phyloP scores from a whole-genome alignment of 148 eudicot species.

The Fagopyrum homotropicum region DNA sequence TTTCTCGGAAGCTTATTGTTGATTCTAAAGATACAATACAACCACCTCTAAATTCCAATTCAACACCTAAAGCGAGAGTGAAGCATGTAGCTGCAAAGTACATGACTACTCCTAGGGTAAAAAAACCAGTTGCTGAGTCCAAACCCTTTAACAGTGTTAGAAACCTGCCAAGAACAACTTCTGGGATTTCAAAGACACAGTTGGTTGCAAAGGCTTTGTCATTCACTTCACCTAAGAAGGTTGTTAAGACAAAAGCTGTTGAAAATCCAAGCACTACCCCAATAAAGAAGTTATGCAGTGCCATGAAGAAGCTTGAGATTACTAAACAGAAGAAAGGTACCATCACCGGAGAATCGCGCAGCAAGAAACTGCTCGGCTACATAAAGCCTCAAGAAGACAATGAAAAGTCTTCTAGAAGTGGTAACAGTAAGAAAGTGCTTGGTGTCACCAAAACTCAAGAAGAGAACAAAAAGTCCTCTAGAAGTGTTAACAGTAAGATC shows the following conservation, averaged over 20 bases:
- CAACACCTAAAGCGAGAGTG: constrained; percentile 50
- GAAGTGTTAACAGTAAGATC: constrained; percentile 16
- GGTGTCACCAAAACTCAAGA: background rate
- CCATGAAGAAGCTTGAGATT: constrained; percentile 54
- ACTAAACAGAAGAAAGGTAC: constrained; percentile 34
- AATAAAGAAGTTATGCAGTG: constrained; percentile 51
- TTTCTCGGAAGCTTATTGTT: constrained; percentile 42
- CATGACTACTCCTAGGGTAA: constrained; percentile 76
- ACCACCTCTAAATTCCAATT: constrained; percentile 22
- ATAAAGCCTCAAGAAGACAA: background rate
- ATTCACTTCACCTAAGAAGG: constrained; percentile 64
- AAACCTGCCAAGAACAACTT: constrained; percentile 33
- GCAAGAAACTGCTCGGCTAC: background rate
- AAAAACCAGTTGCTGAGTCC: constrained; percentile 30
- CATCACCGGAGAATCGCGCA: too few relatives aligned
- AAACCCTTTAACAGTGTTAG: constrained; percentile 59
- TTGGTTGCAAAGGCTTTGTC: constrained; percentile 50
- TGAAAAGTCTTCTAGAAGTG: background rate
- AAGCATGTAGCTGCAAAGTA: constrained; percentile 92
- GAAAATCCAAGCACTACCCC: constrained; percentile 47
- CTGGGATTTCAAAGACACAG: constrained; percentile 32
- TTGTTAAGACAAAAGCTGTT: constrained; percentile 31
- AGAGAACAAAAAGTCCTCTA: constrained; percentile 20
- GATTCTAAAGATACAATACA: constrained; percentile 18
- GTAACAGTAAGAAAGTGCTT: background rate